These are phyloP conservation scores for Aspergillus transmontanensis DNA, from an alignment of 2,329 filamentous ascomycete genomes.

Conservation along the genomic window DNA sequence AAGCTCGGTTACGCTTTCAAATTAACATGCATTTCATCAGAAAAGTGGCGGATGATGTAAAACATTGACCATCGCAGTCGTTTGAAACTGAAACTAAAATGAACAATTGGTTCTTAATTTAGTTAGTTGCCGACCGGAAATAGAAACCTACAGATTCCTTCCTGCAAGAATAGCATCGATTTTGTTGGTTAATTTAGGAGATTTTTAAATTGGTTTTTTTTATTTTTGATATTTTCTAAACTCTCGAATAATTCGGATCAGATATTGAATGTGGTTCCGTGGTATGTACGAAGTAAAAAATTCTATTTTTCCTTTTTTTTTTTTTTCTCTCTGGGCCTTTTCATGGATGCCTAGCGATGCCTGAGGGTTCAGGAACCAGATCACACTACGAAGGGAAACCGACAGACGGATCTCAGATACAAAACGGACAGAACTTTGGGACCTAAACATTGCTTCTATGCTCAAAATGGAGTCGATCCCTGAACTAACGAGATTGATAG, in stretches of 20 bases:
- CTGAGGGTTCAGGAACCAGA: constrained; percentile 8
- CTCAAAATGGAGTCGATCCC: not conserved
- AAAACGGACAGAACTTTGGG: not conserved
- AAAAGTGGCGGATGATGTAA: constrained; percentile 19
- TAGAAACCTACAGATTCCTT: not conserved
- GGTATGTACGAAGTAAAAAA: not conserved
- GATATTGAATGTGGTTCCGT: not conserved
- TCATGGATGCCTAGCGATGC: constrained; percentile 22
- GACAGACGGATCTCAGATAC: not conserved
- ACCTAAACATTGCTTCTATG: not conserved
- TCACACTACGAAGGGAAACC: no score
- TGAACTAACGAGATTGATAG: not conserved
- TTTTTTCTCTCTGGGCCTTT: not conserved
- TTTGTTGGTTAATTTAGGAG: not conserved
- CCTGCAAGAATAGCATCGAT: not conserved
- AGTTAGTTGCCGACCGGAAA: not conserved
- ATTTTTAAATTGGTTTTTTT: not conserved
- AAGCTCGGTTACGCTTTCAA: not conserved
- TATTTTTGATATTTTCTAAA: not conserved
- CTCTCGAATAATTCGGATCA: not conserved
- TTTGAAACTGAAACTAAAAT: constrained; percentile 4
- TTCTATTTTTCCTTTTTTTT: not conserved
- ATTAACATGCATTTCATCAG: constrained; percentile 3
- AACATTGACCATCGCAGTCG: constrained; percentile 7
- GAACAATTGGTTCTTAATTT: not conserved